These are phyloP conservation scores for Rhipidocladum racemiflorum DNA, from an alignment of 176 grass and related monocot genomes.

Conservation along the genomic window DNA sequence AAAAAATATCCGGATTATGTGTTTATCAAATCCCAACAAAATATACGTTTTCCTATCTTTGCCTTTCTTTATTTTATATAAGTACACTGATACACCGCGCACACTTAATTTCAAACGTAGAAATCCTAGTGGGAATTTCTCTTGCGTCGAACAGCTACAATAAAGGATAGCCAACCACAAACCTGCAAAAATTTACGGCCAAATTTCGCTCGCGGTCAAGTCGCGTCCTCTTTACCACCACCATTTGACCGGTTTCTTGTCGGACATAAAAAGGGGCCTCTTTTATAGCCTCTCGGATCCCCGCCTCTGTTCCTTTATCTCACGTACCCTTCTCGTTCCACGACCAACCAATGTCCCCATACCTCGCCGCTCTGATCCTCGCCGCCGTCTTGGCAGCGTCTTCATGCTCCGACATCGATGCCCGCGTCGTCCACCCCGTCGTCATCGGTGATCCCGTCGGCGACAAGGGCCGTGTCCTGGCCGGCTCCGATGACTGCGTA, in stretches of 20 bases:
- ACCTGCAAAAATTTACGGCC: constrained; percentile 23
- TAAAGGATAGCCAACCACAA: constrained; percentile 34
- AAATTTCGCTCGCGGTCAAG: constrained; percentile 23
- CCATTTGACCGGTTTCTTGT: constrained; percentile 1
- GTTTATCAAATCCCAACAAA: no score
- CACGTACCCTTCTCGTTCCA: neutral
- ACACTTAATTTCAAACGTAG: no score
- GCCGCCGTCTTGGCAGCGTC: constrained; percentile 31
- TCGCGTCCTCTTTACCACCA: constrained; percentile 19
- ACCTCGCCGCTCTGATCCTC: constrained; percentile 15
- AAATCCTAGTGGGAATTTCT: no score
- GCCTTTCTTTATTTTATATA: no score
- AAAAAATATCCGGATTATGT: no score
- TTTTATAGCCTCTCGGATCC: constrained; percentile 10
- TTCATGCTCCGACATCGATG: neutral
- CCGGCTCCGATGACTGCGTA: neutral
- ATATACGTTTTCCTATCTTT: no score
- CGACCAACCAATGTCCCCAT: constrained; percentile 27
- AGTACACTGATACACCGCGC: no score
- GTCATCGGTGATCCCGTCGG: neutral
- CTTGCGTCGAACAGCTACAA: constrained; percentile 10
- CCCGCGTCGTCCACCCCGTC: constrained; percentile 29
- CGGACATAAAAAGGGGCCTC: neutral
- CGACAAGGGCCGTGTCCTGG: constrained; percentile 21
- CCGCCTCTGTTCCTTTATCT: constrained; percentile 17